Evolutionary conservation across 2,329 filamentous ascomycete species (phyloP), one percentile per base, ranked within the genome.

Genomic region (Sporothrix pseudoabietina): DNA sequence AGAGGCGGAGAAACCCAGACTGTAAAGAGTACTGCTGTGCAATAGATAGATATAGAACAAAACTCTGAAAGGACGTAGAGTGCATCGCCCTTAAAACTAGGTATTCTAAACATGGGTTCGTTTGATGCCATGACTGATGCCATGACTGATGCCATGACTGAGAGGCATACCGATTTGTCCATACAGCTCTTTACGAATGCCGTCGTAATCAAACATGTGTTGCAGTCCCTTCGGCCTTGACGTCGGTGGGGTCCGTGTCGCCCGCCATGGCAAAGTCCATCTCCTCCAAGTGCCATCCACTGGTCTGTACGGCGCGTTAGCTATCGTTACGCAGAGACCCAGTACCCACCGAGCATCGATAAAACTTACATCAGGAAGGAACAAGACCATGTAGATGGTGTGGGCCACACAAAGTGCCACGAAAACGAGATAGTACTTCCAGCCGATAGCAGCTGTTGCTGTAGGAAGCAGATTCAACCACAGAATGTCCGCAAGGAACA

Each of bases 211-310:
- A 44, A 3, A 3, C 41, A 14, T 10, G 41, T 12, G 41, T 9
- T 9, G 41, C 12, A 9, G 32, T 26, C 1, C 55, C 55, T 22
- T 57, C 30, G 10, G 16, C 14, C 14, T 57, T 57, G 16, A n/a
- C 19, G n/a, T 63, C 59, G 35, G 59, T 9, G 7, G 59, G 59
- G 12, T 39, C 59, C 16, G 32, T 41, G 32, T 39, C 59, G 19
- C 59, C 59, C 16, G 32, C 59, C 66, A 73, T 71, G 6, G 69
- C 72, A 12, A 73, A 39, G n/a, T 73, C 35, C 69, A 73, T 59
- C 66, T 73, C 72, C 68, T 71, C 14, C 68, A 69, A 14, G 65
- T 73, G 19, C 12, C 7, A 19, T 49, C 69, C 26, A 54, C 59
- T 63, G 57, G 39, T 69, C 72, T 16, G 57, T 57, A 32, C 4